A percentile compares a stretch with the other conserved stretches of the same genome.
These are phyloP conservation scores for Dictyostelium intermedium DNA, from an alignment of 78 protist species.

Conservation along the genomic window DNA sequence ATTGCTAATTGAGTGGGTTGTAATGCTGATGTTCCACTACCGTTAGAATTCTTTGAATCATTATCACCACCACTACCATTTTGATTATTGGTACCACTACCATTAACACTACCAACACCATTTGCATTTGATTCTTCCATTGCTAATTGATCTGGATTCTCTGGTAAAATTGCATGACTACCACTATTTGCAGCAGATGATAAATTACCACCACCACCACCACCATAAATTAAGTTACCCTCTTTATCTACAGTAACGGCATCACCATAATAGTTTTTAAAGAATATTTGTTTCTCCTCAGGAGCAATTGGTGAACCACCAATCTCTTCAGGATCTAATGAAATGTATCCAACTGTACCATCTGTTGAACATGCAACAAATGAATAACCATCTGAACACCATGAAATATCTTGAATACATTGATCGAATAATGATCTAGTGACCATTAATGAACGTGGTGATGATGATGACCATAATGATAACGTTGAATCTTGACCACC, in stretches of 20 bases:
- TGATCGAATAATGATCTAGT: constrained; percentile 15
- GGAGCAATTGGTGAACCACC: constrained; percentile 1
- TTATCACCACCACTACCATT: background rate
- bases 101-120: background rate
- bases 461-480: constrained; percentile 31
- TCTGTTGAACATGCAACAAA: constrained; percentile 40
- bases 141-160: constrained; percentile 69
- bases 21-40: background rate
- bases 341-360: constrained; percentile 44
- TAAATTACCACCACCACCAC: background rate
- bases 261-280: constrained; percentile 34
- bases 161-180: constrained; percentile 30
- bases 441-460: constrained; percentile 36
- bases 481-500: constrained; percentile 57
- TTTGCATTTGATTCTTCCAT: constrained; percentile 36
- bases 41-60: background rate
- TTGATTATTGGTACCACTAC: background rate
- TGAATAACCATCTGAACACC: constrained; percentile 68
- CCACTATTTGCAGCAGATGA: background rate
- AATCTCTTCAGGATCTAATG: constrained; percentile 6
- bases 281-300: background rate
- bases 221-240: background rate
- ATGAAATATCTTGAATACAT: constrained; percentile 51
- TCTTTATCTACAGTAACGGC: constrained; percentile 9
- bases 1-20: constrained; percentile 61